Evolutionary conservation across 139 green algal genomes (phyloP).

Genomic region (Tetraselmis striata): DNA sequence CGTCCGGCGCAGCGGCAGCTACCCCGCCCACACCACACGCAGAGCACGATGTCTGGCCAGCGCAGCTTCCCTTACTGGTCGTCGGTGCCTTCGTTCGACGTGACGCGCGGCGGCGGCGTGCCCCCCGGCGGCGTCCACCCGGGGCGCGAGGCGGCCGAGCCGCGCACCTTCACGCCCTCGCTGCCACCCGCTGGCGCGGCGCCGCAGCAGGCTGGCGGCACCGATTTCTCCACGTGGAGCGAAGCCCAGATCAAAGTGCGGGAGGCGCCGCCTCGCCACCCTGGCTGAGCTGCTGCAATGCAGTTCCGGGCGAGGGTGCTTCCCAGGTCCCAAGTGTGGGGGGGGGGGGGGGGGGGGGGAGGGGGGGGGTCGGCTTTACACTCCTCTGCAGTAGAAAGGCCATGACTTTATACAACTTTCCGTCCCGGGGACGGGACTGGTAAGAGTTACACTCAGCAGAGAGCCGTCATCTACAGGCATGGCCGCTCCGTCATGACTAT

Average conservation of each 20-base stretch:
- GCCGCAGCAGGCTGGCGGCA: constrained; percentile 17
- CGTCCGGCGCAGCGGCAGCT: too few relatives aligned
- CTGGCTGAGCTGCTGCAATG: not conserved
- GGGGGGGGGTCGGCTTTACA: too few relatives aligned
- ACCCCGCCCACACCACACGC: too few relatives aligned
- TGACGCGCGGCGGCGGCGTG: constrained; percentile 16
- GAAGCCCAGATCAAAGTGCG: constrained; percentile 53
- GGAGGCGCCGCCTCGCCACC: too few relatives aligned
- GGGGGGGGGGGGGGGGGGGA: not conserved
- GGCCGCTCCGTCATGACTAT: not conserved
- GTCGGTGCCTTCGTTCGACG: constrained; percentile 19
- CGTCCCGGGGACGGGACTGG: too few relatives aligned
- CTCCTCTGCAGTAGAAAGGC: not conserved
- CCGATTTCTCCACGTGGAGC: constrained; percentile 56
- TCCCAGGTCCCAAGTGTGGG: not conserved
- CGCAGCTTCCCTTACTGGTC: constrained; percentile 33
- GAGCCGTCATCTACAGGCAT: not conserved
- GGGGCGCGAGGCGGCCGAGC: not conserved
- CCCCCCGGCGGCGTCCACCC: not conserved
- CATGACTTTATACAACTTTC: not conserved
- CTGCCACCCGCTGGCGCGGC: not conserved
- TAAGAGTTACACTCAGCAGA: too few relatives aligned
- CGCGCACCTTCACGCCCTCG: not conserved
- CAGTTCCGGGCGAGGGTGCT: not conserved
- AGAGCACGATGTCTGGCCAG: constrained; percentile 13